Conservation (phyloP, 805 yeast species). For the Candida bentonensis region DNA sequence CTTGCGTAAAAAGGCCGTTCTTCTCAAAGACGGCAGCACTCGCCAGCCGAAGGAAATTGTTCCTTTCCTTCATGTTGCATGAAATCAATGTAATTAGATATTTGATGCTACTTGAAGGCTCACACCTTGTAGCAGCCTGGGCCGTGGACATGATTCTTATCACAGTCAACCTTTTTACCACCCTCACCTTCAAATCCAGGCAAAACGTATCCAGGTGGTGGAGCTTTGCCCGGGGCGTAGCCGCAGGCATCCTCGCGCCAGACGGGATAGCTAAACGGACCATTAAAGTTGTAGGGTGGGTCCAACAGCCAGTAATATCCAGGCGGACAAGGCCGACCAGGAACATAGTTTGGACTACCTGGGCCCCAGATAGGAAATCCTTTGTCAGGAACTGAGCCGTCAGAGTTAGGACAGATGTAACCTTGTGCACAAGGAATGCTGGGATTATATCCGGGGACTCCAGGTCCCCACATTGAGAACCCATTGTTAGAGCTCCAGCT, state of each 20-base stretch:
- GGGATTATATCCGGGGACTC: neutral
- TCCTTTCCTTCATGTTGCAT: neutral
- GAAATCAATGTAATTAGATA: too few species aligned
- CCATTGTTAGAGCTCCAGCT: neutral
- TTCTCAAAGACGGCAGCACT: neutral
- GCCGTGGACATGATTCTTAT: neutral
- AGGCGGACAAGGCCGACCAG: neutral
- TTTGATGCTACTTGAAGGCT: too few species aligned
- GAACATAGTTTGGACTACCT: neutral
- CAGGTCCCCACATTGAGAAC: constrained; percentile 1
- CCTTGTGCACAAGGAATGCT: neutral
- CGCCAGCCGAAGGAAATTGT: neutral
- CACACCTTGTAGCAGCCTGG: too few species aligned
- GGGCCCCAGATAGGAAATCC: neutral
- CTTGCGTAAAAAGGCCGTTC: neutral
- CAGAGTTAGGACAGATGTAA: neutral
- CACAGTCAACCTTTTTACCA: neutral
- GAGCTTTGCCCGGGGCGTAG: neutral
- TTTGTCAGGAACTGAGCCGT: neutral
- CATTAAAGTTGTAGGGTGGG: neutral
- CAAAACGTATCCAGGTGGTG: neutral
- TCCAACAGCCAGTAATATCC: neutral
- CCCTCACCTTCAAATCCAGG: neutral
- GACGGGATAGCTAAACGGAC: neutral
- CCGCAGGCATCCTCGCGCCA: neutral